Evolutionary conservation across 148 eudicot genomes (phyloP).

Genomic region (Rhododendron griersonianum): DNA sequence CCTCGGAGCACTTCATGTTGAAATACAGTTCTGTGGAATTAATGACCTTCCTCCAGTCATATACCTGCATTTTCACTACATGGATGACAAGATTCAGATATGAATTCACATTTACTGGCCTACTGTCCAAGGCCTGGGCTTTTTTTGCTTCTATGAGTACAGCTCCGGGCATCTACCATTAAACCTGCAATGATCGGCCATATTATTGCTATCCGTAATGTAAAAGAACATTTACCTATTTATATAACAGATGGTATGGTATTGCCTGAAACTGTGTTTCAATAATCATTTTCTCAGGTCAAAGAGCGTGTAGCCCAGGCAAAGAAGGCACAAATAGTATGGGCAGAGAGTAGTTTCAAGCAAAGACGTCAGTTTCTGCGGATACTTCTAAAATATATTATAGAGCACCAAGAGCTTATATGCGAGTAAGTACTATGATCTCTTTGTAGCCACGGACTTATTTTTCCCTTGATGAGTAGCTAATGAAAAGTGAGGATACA

Average conservation of each 20-base stretch:
- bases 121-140: background rate
- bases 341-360: conserved; percentile 97
- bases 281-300: conserved; percentile 48
- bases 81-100: background rate
- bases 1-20: background rate
- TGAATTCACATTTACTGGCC: background rate
- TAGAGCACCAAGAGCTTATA: conserved; percentile 95
- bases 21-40: background rate
- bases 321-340: conserved; percentile 82
- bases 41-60: background rate
- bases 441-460: background rate
- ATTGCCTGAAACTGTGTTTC: conserved; percentile 11
- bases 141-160: background rate
- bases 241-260: background rate
- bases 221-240: no score
- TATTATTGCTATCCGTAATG: no score
- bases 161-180: background rate
- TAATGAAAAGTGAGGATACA: background rate
- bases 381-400: conserved; percentile 86
- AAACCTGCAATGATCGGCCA: no score
- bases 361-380: conserved; percentile 93
- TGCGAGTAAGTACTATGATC: conserved; percentile 70
- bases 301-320: conserved; percentile 83
- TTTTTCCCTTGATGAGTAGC: background rate
- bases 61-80: background rate